These are phyloP conservation scores for Rhodamnia rubescens DNA, from an alignment of 345 rosid genomes.

Conservation along the genomic window DNA sequence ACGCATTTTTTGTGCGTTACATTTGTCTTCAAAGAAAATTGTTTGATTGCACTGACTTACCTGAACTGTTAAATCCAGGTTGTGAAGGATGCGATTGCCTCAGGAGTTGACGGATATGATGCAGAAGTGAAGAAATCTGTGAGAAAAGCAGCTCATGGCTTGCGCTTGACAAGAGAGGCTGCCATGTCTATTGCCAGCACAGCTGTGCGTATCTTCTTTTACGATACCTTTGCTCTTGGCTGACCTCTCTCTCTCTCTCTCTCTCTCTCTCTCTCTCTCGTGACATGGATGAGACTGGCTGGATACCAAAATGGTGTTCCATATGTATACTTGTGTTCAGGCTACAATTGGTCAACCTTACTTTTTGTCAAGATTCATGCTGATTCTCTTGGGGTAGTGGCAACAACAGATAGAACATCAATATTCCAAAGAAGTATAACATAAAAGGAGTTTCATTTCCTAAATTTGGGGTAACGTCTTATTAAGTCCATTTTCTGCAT, in stretches of 20 bases:
- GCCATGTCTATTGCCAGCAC: slow-evolving; percentile 88
- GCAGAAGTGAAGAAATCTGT: slow-evolving; percentile 60
- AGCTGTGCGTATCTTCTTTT: slow-evolving; percentile 43
- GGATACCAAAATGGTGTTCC: neutral
- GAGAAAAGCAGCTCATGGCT: slow-evolving; percentile 70
- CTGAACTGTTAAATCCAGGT: slow-evolving; percentile 26
- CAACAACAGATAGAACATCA: neutral
- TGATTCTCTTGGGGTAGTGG: neutral
- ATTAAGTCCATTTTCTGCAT: neutral
- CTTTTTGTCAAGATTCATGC: neutral
- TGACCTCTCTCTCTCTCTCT: neutral
- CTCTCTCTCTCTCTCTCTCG: neutral
- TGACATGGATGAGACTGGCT: neutral
- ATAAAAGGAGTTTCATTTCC: neutral
- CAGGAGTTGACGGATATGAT: slow-evolving; percentile 90
- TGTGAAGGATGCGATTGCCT: slow-evolving; percentile 75
- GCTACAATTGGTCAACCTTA: neutral
- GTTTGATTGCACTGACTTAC: neutral
- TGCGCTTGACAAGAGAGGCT: slow-evolving; percentile 67
- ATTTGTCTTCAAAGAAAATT: neutral
- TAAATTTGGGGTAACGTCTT: neutral
- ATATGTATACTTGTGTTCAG: neutral
- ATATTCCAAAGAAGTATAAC: neutral
- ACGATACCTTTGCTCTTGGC: neutral
- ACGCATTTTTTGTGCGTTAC: neutral